Conservation (phyloP, 2,329 filamentous ascomycete genomes). For the Colletotrichum endophyticum region DNA sequence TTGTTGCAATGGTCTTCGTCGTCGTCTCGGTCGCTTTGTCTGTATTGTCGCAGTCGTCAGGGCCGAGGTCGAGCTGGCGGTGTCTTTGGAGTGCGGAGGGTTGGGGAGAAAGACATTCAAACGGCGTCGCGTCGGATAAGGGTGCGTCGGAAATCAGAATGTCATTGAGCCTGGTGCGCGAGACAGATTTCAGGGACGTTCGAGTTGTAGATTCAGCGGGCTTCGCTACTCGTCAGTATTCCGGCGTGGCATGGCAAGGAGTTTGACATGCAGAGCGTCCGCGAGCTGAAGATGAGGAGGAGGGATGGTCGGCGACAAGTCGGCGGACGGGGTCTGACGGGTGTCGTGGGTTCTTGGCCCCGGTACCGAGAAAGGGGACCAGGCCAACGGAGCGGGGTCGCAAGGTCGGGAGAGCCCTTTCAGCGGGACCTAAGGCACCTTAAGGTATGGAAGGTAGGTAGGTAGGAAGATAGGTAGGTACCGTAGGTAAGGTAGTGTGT, state of each 20-base stretch:
- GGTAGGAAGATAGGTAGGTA: too few species aligned
- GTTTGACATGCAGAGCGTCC: neutral
- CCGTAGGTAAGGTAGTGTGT: neutral
- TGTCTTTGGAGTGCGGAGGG: neutral
- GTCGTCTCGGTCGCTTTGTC: neutral
- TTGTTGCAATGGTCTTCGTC: neutral
- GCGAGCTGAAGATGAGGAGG: neutral
- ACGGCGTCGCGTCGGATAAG: neutral
- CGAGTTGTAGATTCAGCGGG: neutral
- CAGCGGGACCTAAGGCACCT: neutral
- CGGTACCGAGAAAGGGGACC: neutral
- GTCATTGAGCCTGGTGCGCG: neutral
- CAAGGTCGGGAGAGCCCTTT: neutral
- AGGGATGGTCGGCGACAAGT: neutral
- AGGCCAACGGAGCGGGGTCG: neutral
- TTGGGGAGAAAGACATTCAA: slow-evolving; percentile 7
- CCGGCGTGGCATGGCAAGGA: neutral
- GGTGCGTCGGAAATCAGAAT: neutral
- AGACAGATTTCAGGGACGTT: neutral
- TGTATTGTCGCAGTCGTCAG: neutral
- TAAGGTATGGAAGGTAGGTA: too few species aligned
- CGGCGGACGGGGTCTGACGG: neutral
- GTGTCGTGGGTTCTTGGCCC: neutral
- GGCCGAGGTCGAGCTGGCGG: neutral
- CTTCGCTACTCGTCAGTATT: neutral